These are phyloP conservation scores for Centrapalus pauciflorus DNA, from an alignment of 129 eudicot genomes.

Conservation along the genomic window DNA sequence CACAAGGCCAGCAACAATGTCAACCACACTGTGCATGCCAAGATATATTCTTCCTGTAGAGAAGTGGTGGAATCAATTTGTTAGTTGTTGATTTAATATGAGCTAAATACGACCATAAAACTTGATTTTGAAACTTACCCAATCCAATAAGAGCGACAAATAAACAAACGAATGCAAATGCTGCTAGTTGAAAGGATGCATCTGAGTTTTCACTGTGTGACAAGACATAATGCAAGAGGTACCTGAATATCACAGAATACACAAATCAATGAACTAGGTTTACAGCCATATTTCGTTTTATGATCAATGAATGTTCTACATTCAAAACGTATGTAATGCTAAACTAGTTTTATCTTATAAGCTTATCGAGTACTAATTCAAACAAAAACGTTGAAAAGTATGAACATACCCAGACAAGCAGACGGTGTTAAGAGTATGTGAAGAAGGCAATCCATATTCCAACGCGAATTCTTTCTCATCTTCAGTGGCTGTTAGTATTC, in stretches of 20 bases:
- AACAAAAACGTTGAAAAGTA: neutral
- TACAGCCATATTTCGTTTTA: neutral
- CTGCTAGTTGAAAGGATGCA: conserved; percentile 25
- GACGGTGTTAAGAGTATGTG: conserved; percentile 96
- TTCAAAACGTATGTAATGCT: neutral
- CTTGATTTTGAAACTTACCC: conserved; percentile 39
- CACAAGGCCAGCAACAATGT: conserved; percentile 73
- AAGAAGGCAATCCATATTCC: conserved; percentile 97
- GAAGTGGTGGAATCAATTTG: conserved; percentile 3
- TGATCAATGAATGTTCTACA: neutral
- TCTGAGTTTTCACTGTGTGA: conserved; percentile 34
- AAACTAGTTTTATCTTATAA: neutral
- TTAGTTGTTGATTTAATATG: neutral
- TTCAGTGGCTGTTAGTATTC: conserved; percentile 70
- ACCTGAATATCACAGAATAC: conserved; percentile 38
- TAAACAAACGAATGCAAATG: conserved; percentile 43
- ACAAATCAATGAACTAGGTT: conserved; percentile 7
- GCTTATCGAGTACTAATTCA: neutral
- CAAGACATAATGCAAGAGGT: conserved; percentile 55
- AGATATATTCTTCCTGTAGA: conserved; percentile 81
- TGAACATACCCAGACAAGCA: conserved; percentile 83
- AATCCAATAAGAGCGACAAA: conserved; percentile 60
- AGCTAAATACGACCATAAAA: neutral
- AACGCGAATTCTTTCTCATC: conserved; percentile 90
- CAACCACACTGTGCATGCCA: conserved; percentile 94